These are phyloP conservation scores for Metschnikowia shivogae DNA, from an alignment of 805 yeast species.

Conservation along the genomic window DNA sequence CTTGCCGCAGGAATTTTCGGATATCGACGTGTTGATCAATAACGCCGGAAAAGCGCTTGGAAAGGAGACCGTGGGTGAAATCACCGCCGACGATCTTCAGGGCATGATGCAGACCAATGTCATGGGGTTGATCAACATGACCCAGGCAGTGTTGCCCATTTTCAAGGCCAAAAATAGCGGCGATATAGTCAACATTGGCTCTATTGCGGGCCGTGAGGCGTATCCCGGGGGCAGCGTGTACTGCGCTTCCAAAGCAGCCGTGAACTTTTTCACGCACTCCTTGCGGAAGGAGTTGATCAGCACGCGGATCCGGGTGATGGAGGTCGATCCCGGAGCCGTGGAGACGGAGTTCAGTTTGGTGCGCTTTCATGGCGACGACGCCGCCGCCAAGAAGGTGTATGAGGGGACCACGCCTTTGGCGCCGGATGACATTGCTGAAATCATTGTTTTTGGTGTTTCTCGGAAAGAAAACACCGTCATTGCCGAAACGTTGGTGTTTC, in stretches of 20 bases:
- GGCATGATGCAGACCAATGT: constrained; percentile 40
- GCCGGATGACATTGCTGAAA: constrained; percentile 37
- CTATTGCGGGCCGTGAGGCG: constrained; percentile 37
- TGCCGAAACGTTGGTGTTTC: constrained; percentile 37
- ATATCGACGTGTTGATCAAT: constrained; percentile 36
- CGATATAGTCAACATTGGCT: constrained; percentile 35
- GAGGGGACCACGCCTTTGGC: constrained; percentile 32
- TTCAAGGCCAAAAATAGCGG: constrained; percentile 34
- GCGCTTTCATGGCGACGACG: constrained; percentile 31
- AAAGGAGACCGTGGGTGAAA: constrained; percentile 27
- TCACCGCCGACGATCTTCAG: constrained; percentile 26
- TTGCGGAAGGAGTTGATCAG: constrained; percentile 36
- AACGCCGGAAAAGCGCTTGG: constrained; percentile 42
- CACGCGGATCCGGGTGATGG: constrained; percentile 35
- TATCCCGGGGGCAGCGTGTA: constrained; percentile 38
- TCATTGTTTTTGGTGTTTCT: constrained; percentile 33
- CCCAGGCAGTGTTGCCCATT: constrained; percentile 36
- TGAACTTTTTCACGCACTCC: constrained; percentile 29
- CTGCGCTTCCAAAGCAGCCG: constrained; percentile 39
- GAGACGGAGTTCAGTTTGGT: constrained; percentile 37
- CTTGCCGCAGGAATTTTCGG: constrained; percentile 33
- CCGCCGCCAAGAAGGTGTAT: constrained; percentile 31
- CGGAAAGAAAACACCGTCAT: constrained; percentile 35
- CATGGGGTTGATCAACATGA: constrained; percentile 32
- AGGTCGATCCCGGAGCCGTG: constrained; percentile 41